Percentiles rank a stretch among this genome's conserved stretches.
These are phyloP conservation scores for Plantago elongata DNA, from an alignment of 257 asterid species.

Conservation along the genomic window DNA sequence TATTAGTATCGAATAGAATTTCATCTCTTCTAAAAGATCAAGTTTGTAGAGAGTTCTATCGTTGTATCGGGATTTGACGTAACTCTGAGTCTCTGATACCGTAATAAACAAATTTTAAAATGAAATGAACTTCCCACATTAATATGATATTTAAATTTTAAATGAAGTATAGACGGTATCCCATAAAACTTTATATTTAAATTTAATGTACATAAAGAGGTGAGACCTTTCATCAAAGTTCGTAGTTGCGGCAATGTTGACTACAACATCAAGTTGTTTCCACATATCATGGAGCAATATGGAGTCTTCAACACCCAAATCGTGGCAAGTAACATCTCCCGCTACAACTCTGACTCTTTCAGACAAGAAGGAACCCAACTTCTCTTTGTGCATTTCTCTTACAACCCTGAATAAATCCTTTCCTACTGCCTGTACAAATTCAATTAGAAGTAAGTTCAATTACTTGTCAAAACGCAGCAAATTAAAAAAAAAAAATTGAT, in stretches of 20 bases:
- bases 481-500: no score
- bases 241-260: conserved; percentile 86
- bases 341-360: conserved; percentile 48
- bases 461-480: background rate
- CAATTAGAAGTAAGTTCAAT: background rate
- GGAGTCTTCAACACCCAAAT: conserved; percentile 57
- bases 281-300: conserved; percentile 57
- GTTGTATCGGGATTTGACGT: no score
- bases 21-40: no score
- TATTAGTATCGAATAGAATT: no score
- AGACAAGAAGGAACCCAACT: conserved; percentile 35
- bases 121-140: no score
- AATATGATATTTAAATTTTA: no score
- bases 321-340: conserved; percentile 65
- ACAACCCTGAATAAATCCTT: conserved; percentile 71
- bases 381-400: conserved; percentile 48
- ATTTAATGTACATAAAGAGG: no score
- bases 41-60: no score
- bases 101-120: no score
- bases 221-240: conserved; percentile 84
- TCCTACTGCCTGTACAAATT: conserved; percentile 32
- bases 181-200: no score
- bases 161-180: no score
- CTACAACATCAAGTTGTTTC: conserved; percentile 64
- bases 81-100: no score